These are phyloP conservation scores for Colletotrichum eleusines DNA, from an alignment of 2,329 filamentous ascomycete genomes.

Conservation along the genomic window DNA sequence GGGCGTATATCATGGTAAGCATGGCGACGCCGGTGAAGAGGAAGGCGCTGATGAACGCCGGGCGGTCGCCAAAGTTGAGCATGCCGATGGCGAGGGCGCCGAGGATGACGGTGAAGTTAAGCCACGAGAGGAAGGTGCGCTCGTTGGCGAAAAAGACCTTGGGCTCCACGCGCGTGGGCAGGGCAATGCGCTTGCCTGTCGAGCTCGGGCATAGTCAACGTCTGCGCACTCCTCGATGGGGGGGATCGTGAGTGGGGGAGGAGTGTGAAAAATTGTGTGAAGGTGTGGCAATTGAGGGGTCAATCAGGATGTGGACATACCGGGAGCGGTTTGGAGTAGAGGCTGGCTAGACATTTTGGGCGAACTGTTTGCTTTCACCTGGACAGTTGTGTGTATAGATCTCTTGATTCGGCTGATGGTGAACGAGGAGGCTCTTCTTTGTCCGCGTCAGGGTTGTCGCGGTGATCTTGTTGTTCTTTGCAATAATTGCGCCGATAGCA, in stretches of 20 bases:
- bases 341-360: constrained; percentile 93
- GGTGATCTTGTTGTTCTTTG: background rate
- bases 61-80: constrained; percentile 95
- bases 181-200: constrained; percentile 95
- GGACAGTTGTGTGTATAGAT: background rate
- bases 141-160: constrained; percentile 99
- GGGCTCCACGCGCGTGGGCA: constrained; percentile 96
- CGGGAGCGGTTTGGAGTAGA: constrained; percentile 92
- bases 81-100: constrained; percentile 96
- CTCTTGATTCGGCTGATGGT: background rate
- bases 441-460: background rate
- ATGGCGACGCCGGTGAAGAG: constrained; percentile 96
- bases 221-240: constrained; percentile 28
- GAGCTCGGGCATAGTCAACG: constrained; percentile 26
- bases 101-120: constrained; percentile 99
- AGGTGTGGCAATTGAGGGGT: background rate
- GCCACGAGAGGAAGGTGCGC: constrained; percentile 98
- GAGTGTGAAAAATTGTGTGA: background rate
- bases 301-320: constrained; percentile 61
- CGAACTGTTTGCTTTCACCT: background rate
- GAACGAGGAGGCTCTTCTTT: background rate
- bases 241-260: background rate
- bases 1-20: constrained; percentile 93
- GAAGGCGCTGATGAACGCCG: constrained; percentile 93
- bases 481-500: background rate